Evolutionary conservation across 169 alveolate species (phyloP).

Genomic region (Eimeria acervulina): DNA sequence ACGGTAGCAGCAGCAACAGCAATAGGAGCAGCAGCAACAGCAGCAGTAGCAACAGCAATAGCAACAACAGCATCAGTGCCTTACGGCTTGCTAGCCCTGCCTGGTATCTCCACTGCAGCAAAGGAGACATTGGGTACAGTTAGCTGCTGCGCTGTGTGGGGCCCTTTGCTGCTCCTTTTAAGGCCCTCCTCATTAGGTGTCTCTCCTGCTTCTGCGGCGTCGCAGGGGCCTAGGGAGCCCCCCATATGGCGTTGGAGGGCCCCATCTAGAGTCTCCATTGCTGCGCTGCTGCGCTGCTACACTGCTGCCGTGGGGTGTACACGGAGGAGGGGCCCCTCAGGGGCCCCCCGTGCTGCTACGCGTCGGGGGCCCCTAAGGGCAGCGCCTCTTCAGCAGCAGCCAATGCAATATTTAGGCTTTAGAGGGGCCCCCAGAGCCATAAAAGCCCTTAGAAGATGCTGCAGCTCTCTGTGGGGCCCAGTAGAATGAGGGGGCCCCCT

Average conservation of each 20-base stretch:
- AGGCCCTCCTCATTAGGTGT: neutral
- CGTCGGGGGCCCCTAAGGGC: neutral
- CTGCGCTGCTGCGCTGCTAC: no score
- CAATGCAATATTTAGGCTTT: neutral
- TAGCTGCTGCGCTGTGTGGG: neutral
- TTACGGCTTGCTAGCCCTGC: neutral
- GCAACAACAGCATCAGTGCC: neutral
- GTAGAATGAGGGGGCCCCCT: no score
- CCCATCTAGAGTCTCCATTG: neutral
- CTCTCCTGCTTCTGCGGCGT: neutral
- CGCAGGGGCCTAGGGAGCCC: neutral
- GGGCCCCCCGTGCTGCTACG: neutral
- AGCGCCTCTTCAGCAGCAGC: neutral
- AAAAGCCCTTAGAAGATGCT: no score
- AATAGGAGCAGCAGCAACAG: constrained; percentile 8
- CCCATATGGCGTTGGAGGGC: neutral
- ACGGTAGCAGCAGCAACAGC: constrained; percentile 26
- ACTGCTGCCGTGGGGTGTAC: no score
- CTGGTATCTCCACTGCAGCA: constrained; percentile 59
- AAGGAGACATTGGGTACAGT: neutral
- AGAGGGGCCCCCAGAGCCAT: neutral
- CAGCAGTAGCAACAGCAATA: neutral
- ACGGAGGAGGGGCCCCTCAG: neutral
- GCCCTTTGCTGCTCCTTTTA: no score
- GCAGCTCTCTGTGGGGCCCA: no score